Conservation (phyloP, 2,329 filamentous ascomycete species). For the Calonectria honghensis region DNA sequence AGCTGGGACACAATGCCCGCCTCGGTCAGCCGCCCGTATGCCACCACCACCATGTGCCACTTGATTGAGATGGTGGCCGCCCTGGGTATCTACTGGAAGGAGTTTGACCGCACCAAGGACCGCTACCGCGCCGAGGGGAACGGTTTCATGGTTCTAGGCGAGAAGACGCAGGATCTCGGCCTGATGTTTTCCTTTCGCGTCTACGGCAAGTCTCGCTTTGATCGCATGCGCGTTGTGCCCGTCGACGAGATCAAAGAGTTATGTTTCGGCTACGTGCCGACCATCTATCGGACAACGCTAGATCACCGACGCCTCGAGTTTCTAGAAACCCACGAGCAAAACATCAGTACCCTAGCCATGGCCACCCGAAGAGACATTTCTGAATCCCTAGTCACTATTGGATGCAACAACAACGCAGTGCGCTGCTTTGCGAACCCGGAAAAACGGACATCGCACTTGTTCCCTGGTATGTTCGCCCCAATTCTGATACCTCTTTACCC, state of each 20-base stretch:
- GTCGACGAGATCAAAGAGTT: slow-evolving; percentile 72
- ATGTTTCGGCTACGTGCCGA: slow-evolving; percentile 73
- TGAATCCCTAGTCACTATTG: slow-evolving; percentile 71
- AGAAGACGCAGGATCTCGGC: slow-evolving; percentile 69
- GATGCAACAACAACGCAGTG: slow-evolving; percentile 72
- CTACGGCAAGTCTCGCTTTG: slow-evolving; percentile 69
- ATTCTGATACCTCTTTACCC: background rate
- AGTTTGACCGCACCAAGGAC: slow-evolving; percentile 71
- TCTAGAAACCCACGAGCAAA: slow-evolving; percentile 64
- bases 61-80: slow-evolving; percentile 72
- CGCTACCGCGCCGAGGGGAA: slow-evolving; percentile 74
- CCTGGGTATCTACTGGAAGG: slow-evolving; percentile 75
- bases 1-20: slow-evolving; percentile 73
- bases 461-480: slow-evolving; percentile 64
- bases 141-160: slow-evolving; percentile 70
- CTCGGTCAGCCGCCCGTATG: slow-evolving; percentile 68
- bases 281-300: slow-evolving; percentile 67
- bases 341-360: slow-evolving; percentile 67
- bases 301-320: slow-evolving; percentile 64
- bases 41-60: slow-evolving; percentile 74
- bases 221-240: slow-evolving; percentile 71
- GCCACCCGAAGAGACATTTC: slow-evolving; percentile 70
- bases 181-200: slow-evolving; percentile 73
- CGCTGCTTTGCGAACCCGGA: slow-evolving; percentile 64
- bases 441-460: slow-evolving; percentile 67